Conservation (phyloP, 1,284 basidiomycete genomes). For the Cryptococcus neoformans region DNA sequence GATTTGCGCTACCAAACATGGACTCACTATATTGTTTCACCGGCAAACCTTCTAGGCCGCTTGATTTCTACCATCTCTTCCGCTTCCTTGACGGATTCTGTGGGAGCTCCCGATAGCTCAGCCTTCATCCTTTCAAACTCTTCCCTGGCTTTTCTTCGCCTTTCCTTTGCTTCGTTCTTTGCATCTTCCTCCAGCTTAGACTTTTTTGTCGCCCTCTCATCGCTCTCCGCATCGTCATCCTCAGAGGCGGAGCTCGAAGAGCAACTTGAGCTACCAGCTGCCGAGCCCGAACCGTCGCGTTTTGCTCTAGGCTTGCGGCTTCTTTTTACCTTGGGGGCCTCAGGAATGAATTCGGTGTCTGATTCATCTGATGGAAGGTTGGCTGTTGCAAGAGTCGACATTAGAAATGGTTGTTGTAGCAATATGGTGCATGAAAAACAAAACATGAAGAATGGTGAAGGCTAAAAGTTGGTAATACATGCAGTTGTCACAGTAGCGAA, state of each 20-base stretch:
- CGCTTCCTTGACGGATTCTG: constrained; percentile 7
- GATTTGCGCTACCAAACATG: not conserved
- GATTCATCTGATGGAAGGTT: constrained; percentile 32
- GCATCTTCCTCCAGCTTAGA: constrained; percentile 13
- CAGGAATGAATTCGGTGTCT: constrained; percentile 36
- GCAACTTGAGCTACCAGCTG: constrained; percentile 12
- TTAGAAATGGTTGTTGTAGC: constrained; percentile 2
- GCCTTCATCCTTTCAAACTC: constrained; percentile 22
- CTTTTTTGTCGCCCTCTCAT: constrained; percentile 7
- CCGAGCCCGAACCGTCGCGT: constrained; percentile 10
- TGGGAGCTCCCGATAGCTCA: constrained; percentile 4
- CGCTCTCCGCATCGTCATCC: constrained; percentile 18
- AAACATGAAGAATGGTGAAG: too few relatives aligned
- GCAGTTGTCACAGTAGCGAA: too few relatives aligned
- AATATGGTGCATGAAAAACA: not conserved
- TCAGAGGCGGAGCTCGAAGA: constrained; percentile 7
- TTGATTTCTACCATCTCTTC: constrained; percentile 36
- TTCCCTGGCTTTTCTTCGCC: constrained; percentile 21
- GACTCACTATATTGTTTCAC: constrained; percentile 44
- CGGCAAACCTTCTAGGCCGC: constrained; percentile 43
- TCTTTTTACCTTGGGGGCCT: constrained; percentile 13
- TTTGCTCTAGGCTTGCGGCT: constrained; percentile 9
- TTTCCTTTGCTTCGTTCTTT: constrained; percentile 17
- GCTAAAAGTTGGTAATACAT: too few relatives aligned
- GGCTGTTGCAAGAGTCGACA: constrained; percentile 42